Base-by-base conservation (phyloP, 2,329 filamentous ascomycete species). In the Macrophomina phaseolina region DNA sequence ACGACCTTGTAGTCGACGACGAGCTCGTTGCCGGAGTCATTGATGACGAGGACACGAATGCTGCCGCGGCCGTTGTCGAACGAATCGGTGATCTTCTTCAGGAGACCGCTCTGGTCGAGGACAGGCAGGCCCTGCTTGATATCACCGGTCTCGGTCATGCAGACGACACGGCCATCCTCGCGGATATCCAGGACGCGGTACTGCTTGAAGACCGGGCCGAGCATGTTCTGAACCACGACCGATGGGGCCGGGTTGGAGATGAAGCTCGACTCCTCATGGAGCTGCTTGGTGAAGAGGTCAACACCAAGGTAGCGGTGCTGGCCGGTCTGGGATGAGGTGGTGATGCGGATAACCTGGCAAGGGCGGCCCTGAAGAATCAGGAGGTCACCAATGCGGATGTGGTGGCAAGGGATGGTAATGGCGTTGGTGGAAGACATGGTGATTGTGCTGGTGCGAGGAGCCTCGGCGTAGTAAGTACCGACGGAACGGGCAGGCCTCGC, bases 291-390 rank as follows among this genome's bases (percentile, higher is more conserved):
- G 92, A 99, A 99, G 78, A 99, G 91, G 83, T 99, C 95, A 74
- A 99, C 95, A 89, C 95, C 95, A 71, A 99, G 92, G 89, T 98
- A 99, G 81, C 95, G 92, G 90, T 99, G 94, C 89, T 99, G 95
- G 81, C 95, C 95, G 70, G 95, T 99, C 86, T 97, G 94, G 73
- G 92, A 88, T 67, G 94, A 98, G 83, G 94, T 97, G 74, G 93
- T 97, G 90, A 99, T 97, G 81, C 94, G 94, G 87, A 99, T 99
- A 82, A 99, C 94, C 89, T 99, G 95, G 91, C 93, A 98, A 78
- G 95, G 94, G 76, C 95, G 94, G 81, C 94, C 94, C 88, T 99
- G 95, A 73, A 99, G 93, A 86, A 98, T 96, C 84, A 99, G 84
- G 84, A 99, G 92, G 84, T 99, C 95, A 82, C 95, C 95, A 76